Base-by-base conservation (phyloP, 352 stramenopile genomes). In the Pythium utonaiense region DNA sequence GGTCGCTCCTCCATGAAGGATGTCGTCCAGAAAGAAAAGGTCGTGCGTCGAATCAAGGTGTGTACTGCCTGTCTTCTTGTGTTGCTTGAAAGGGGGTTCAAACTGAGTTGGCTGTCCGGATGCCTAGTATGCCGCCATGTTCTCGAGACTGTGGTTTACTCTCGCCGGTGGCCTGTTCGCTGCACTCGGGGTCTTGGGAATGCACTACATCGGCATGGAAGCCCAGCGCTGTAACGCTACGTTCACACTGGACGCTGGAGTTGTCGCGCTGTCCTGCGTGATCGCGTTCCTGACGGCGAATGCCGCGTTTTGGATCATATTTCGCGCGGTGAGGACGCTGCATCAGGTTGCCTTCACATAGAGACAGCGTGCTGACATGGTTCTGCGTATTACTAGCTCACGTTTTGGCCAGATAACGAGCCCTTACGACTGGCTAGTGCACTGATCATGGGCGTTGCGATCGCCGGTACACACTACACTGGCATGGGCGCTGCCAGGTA, bases 121-220 rank as follows among this genome's bases (percentile, higher is more conserved):
- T 33, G 10, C 2, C 7, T 30, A 28, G 44, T 54, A 41, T 16
- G 28, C 30, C 2, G 48, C 48, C 12, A n/a, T 54, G 25, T 40
- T 48, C 31, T 86, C 76, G 1, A 72, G 75, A 0, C 70, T 84
- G 7, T 74, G 66, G 54, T 63, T 69, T 3, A 88, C 86, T 45
- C 62, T 68, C 9, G 62, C 69, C 16, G 78, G 78, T 19, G 76
- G 74, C 1, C 44, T 81, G 16, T 80, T 88, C 28, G 74, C 80
- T 0, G 78, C 77, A 3, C 30, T 88, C 6, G 80, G 80, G 6
- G 78, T 90, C 10, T 70, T 90, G 16, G 76, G 76, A 0, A 89
- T 89, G 80, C 80, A 88, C 59, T 89, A 87, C 64, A 48, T 86
- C 33, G 80, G 80, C 21, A 89, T 89, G 80, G 53, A 81, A 48